These are phyloP conservation scores for Hypomontagnella monticulosa DNA, from an alignment of 495 filamentous ascomycete genomes.

Conservation along the genomic window DNA sequence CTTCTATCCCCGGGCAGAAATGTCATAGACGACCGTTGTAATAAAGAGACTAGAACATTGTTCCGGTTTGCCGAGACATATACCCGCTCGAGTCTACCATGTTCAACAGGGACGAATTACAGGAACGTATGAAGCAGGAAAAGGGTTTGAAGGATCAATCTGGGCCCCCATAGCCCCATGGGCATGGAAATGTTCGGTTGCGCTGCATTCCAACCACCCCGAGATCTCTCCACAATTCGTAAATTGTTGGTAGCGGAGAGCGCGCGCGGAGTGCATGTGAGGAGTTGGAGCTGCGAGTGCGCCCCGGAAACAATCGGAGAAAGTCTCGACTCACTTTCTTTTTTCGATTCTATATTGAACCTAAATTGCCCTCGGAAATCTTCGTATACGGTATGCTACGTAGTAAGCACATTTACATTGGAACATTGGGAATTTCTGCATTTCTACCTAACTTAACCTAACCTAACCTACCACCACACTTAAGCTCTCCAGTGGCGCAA, in stretches of 20 bases:
- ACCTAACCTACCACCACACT: background rate
- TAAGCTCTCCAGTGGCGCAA: background rate
- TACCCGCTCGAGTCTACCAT: conserved; percentile 4
- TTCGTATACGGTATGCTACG: conserved; percentile 5
- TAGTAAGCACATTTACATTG: conserved; percentile 38
- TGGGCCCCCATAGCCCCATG: conserved; percentile 20
- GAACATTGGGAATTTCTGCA: conserved; percentile 19
- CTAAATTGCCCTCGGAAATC: background rate
- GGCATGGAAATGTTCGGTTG: conserved; percentile 24
- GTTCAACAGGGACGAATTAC: conserved; percentile 4
- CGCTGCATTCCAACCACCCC: conserved; percentile 31
- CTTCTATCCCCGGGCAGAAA: background rate
- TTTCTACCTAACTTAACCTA: conserved; percentile 23
- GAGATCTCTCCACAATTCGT: conserved; percentile 30
- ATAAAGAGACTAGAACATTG: conserved; percentile 11
- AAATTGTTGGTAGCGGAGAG: conserved; percentile 19
- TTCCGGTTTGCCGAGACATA: conserved; percentile 23
- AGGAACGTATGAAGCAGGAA: conserved; percentile 4
- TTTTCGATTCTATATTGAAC: background rate
- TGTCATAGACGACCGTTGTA: conserved; percentile 16
- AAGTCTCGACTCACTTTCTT: conserved; percentile 2
- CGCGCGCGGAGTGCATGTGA: conserved; percentile 16
- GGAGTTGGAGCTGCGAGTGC: conserved; percentile 1
- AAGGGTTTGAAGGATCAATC: background rate
- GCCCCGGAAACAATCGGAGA: conserved; percentile 33